Percentiles rank a stretch among this genome's conserved stretches.
Conservation (phyloP, 2,329 filamentous ascomycete genomes). For the Xylariales sp. region DNA sequence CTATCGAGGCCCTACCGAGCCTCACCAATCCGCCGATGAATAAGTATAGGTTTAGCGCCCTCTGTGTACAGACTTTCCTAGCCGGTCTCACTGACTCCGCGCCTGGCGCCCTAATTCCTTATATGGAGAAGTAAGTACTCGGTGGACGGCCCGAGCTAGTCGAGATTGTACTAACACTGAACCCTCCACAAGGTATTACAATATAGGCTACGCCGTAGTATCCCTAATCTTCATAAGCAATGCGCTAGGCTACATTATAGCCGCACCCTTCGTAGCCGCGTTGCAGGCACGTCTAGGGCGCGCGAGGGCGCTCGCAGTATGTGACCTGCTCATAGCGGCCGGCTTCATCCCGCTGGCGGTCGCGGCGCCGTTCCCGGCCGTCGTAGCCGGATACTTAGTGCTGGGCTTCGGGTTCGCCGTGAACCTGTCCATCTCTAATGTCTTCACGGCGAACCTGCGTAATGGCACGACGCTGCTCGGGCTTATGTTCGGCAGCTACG, state of each 20-base stretch:
- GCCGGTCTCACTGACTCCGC: slow-evolving; percentile 72
- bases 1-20: slow-evolving; percentile 47
- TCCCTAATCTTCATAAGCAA: slow-evolving; percentile 79
- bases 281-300: slow-evolving; percentile 61
- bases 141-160: slow-evolving; percentile 5
- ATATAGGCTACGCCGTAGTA: slow-evolving; percentile 72
- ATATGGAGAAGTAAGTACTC: slow-evolving; percentile 58
- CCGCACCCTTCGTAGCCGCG: slow-evolving; percentile 64
- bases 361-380: slow-evolving; percentile 64
- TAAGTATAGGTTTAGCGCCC: slow-evolving; percentile 60
- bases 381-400: slow-evolving; percentile 66
- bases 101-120: slow-evolving; percentile 74
- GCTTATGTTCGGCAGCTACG: slow-evolving; percentile 62
- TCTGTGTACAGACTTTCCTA: slow-evolving; percentile 61
- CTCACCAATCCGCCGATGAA: slow-evolving; percentile 62
- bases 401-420: slow-evolving; percentile 55
- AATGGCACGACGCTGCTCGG: slow-evolving; percentile 54
- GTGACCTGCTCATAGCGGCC: slow-evolving; percentile 50
- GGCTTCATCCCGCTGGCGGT: slow-evolving; percentile 63
- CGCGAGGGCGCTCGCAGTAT: slow-evolving; percentile 56
- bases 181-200: slow-evolving; percentile 56
- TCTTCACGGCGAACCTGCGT: slow-evolving; percentile 51
- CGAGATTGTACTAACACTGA: neutral
- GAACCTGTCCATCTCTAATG: slow-evolving; percentile 53
- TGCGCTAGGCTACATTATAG: slow-evolving; percentile 69